phyloP scores from a whole-genome alignment of 2,329 filamentous ascomycete species.

The Exophiala lecanii-corni region DNA sequence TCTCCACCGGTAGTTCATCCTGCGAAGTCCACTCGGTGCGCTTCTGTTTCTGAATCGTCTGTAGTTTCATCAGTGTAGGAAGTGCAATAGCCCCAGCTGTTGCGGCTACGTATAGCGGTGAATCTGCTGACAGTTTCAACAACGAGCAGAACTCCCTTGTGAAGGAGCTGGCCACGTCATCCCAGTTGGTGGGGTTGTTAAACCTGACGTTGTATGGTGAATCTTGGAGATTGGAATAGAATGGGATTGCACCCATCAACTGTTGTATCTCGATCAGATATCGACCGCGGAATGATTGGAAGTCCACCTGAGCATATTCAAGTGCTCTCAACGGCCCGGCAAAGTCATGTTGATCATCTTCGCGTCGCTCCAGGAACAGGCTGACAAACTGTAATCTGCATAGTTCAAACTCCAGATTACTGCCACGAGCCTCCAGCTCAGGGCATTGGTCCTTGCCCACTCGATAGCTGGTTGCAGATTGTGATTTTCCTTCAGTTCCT shows the following conservation, averaged over 20 bases:
- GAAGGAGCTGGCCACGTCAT: conserved; percentile 80
- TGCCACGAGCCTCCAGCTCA: conserved; percentile 73
- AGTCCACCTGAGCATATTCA: conserved; percentile 69
- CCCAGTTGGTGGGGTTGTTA: conserved; percentile 69
- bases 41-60: conserved; percentile 79
- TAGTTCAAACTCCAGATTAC: conserved; percentile 92
- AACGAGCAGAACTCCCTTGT: conserved; percentile 92
- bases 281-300: conserved; percentile 67
- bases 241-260: conserved; percentile 76
- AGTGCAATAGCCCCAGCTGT: conserved; percentile 91
- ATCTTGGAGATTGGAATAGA: conserved; percentile 63
- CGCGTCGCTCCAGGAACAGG: conserved; percentile 66
- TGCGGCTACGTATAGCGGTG: conserved; percentile 84
- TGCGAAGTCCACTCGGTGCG: conserved; percentile 92
- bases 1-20: conserved; percentile 79
- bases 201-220: conserved; percentile 82
- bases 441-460: conserved; percentile 73
- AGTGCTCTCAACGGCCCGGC: conserved; percentile 59
- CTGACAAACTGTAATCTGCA: conserved; percentile 85
- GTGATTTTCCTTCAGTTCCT: conserved; percentile 63
- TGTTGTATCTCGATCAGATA: conserved; percentile 77
- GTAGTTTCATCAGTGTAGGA: conserved; percentile 82
- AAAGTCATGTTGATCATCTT: conserved; percentile 37
- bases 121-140: conserved; percentile 83
- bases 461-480: conserved; percentile 79